Percentiles rank a stretch among this genome's conserved stretches.
Conservation (phyloP, 495 filamentous ascomycete genomes). For the Penicillium tannophilum region DNA sequence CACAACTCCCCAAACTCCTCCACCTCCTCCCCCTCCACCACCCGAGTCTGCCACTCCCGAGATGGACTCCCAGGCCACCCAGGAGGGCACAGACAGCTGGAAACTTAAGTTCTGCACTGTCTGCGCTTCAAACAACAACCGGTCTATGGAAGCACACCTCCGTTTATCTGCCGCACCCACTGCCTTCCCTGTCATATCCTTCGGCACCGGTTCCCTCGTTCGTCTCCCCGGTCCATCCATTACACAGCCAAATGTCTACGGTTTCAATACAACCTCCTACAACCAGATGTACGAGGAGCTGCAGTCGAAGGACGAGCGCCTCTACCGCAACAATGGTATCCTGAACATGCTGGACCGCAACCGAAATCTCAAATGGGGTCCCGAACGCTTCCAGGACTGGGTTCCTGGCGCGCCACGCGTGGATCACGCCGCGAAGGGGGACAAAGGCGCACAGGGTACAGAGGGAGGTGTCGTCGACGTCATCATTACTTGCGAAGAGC, state of each 20-base stretch:
- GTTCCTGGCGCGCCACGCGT: conserved; percentile 79
- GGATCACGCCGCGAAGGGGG: conserved; percentile 55
- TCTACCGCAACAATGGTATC: conserved; percentile 91
- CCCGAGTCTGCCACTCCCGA: conserved; percentile 29
- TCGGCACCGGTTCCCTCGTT: conserved; percentile 94
- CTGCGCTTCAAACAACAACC: conserved; percentile 95
- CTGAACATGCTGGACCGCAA: conserved; percentile 96
- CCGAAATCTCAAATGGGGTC: conserved; percentile 86
- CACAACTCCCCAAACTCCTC: conserved; percentile 50
- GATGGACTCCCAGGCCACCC: conserved; percentile 22
- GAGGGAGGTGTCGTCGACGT: conserved; percentile 92
- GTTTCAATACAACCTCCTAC: conserved; percentile 95
- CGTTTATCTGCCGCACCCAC: conserved; percentile 70
- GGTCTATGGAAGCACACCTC: conserved; percentile 98
- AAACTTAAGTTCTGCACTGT: conserved; percentile 98
- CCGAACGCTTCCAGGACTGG: conserved; percentile 99
- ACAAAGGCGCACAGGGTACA: conserved; percentile 74
- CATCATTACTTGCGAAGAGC: conserved; percentile 96
- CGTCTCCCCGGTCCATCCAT: conserved; percentile 91
- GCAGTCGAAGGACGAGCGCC: conserved; percentile 75
- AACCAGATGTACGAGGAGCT: conserved; percentile 87
- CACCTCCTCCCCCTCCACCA: conserved; percentile 50
- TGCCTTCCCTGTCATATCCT: conserved; percentile 93
- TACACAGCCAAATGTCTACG: conserved; percentile 92
- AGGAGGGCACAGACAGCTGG: conserved; percentile 58